Conservation (phyloP, 768 basidiomycete species). For the Boletellus ananiceps region DNA sequence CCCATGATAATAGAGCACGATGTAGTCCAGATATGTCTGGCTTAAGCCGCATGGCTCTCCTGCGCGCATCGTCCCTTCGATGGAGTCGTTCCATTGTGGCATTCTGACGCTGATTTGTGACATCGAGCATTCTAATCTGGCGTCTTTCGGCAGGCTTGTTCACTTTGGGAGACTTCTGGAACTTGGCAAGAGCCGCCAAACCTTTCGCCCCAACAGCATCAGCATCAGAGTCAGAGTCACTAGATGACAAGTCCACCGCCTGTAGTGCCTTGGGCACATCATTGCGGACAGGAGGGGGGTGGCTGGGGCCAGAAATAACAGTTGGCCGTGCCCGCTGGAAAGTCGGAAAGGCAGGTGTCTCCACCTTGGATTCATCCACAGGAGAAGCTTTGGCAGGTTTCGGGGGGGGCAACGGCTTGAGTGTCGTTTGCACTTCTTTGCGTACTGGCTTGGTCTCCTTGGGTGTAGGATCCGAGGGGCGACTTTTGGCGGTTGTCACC, state of each 20-base stretch:
- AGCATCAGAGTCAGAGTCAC: constrained; percentile 45
- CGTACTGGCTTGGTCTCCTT: constrained; percentile 12
- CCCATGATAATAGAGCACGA: constrained; percentile 78
- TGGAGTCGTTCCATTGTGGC: constrained; percentile 47
- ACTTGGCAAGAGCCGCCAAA: constrained; percentile 51
- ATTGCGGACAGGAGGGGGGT: constrained; percentile 17
- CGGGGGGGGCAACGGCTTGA: constrained; percentile 12
- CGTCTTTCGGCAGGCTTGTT: constrained; percentile 56
- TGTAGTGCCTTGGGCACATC: constrained; percentile 7
- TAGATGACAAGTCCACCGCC: constrained; percentile 34
- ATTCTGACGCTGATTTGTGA: constrained; percentile 40
- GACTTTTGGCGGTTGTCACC: constrained; percentile 24
- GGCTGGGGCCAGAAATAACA: constrained; percentile 32
- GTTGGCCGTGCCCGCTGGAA: constrained; percentile 36
- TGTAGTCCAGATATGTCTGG: constrained; percentile 82
- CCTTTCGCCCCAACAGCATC: constrained; percentile 40
- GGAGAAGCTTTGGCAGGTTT: constrained; percentile 13
- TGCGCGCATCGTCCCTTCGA: constrained; percentile 56
- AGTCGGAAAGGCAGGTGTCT: constrained; percentile 38
- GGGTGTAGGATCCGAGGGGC: constrained; percentile 7
- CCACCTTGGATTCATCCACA: constrained; percentile 32
- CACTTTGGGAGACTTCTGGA: constrained; percentile 58
- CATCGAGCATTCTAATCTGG: constrained; percentile 59
- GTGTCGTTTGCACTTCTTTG: constrained; percentile 21
- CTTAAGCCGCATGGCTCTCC: constrained; percentile 63